Conservation (phyloP, 2,329 filamentous ascomycete genomes). For the Cercospora canescens region DNA sequence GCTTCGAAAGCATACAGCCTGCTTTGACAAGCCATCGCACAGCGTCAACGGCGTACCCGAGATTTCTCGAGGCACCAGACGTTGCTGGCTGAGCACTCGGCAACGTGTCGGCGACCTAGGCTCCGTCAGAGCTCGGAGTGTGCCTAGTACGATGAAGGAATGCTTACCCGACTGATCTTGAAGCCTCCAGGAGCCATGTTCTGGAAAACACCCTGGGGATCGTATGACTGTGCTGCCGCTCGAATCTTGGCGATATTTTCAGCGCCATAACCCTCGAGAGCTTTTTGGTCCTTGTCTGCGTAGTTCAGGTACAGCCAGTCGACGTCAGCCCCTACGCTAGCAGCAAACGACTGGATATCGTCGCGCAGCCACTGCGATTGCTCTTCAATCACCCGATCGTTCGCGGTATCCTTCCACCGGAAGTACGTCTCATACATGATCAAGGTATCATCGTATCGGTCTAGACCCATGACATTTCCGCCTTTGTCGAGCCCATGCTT, state of each 20-base stretch:
- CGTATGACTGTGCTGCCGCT: conserved; percentile 15
- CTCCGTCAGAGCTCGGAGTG: conserved; percentile 4
- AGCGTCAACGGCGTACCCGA: neutral
- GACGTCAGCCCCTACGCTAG: conserved; percentile 11
- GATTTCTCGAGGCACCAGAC: neutral
- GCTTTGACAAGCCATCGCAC: neutral
- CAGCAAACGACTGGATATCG: conserved; percentile 12
- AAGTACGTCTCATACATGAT: conserved; percentile 23
- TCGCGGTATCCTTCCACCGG: conserved; percentile 7
- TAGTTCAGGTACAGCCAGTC: conserved; percentile 23
- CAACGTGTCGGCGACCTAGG: neutral
- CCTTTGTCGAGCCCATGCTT: conserved; percentile 33
- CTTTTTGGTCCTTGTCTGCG: conserved; percentile 19
- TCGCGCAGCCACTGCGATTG: conserved; percentile 19
- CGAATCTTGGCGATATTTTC: conserved; percentile 22
- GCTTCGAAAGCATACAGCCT: neutral
- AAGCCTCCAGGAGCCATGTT: conserved; percentile 22
- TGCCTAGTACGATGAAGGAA: neutral
- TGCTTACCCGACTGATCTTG: conserved; percentile 21
- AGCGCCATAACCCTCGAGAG: conserved; percentile 19
- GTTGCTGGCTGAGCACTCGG: neutral
- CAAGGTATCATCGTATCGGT: conserved; percentile 34
- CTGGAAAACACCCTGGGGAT: conserved; percentile 20
- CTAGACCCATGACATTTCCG: conserved; percentile 39
- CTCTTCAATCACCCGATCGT: conserved; percentile 18